Evolutionary conservation across 345 rosid genomes (phyloP).

Genomic region (Abelmoschus esculentus): DNA sequence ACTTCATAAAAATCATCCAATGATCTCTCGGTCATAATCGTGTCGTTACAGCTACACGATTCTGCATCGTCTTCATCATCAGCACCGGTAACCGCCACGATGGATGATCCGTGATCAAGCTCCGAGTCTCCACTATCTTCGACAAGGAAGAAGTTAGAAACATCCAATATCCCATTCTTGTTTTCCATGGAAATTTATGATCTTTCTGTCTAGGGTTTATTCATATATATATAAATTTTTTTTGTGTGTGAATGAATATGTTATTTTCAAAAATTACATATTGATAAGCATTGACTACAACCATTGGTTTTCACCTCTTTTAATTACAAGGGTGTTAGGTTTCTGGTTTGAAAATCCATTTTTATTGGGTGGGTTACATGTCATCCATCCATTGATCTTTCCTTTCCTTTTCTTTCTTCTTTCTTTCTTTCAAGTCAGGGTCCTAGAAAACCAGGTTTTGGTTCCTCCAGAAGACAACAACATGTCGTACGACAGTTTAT

Average conservation of each 20-base stretch:
- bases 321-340: slow-evolving; percentile 18
- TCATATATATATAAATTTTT: neutral
- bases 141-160: slow-evolving; percentile 34
- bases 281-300: too few relatives aligned
- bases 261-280: too few relatives aligned
- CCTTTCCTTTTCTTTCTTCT: neutral
- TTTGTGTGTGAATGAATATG: slow-evolving; percentile 1
- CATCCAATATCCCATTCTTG: slow-evolving; percentile 16
- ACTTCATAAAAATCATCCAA: neutral
- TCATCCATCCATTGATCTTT: slow-evolving; percentile 6
- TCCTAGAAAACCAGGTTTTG: neutral
- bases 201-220: neutral
- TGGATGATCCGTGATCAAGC: slow-evolving; percentile 15
- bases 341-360: slow-evolving; percentile 21
- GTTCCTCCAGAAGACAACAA: neutral
- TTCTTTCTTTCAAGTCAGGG: neutral
- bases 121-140: slow-evolving; percentile 54
- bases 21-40: neutral
- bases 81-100: neutral
- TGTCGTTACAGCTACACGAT: slow-evolving; percentile 36
- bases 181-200: slow-evolving; percentile 15
- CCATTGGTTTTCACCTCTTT: slow-evolving; percentile 12
- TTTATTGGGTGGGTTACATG: slow-evolving; percentile 30
- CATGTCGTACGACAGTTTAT: neutral
- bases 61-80: slow-evolving; percentile 36